These are phyloP conservation scores for Suillus variegatus DNA, from an alignment of 768 basidiomycete genomes.

Conservation along the genomic window DNA sequence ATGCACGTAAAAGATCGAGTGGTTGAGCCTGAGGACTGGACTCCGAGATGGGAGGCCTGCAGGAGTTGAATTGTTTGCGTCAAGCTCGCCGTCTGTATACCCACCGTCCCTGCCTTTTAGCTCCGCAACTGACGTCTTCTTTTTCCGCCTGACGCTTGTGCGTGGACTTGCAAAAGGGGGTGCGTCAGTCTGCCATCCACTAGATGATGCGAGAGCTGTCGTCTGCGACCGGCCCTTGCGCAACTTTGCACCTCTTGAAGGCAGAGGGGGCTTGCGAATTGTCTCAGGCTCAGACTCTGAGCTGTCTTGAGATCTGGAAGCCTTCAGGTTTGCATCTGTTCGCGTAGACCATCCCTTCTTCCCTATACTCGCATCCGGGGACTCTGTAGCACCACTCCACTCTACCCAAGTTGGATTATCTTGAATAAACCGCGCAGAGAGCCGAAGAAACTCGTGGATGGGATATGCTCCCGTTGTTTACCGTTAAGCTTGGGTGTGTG, in stretches of 20 bases:
- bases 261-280: background rate
- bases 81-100: conserved; percentile 30
- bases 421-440: conserved; percentile 28
- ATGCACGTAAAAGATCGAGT: background rate
- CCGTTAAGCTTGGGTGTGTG: background rate
- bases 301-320: conserved; percentile 2
- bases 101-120: conserved; percentile 27
- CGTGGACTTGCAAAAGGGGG: conserved; percentile 10
- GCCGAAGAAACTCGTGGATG: conserved; percentile 26
- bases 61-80: background rate
- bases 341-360: conserved; percentile 28
- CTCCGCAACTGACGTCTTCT: conserved; percentile 26
- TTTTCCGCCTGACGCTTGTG: conserved; percentile 12
- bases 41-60: background rate
- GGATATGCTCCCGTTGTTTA: conserved; percentile 19
- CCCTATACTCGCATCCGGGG: background rate
- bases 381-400: conserved; percentile 14
- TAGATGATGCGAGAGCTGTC: background rate
- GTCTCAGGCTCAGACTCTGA: conserved; percentile 20
- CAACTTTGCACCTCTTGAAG: conserved; percentile 11
- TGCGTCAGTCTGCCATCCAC: conserved; percentile 24
- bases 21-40: background rate
- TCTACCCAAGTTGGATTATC: conserved; percentile 11
- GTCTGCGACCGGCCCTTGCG: conserved; percentile 12
- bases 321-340: conserved; percentile 25